A percentile compares a stretch with the other conserved stretches of the same genome.
These are phyloP conservation scores for Secale cereale DNA, from an alignment of 176 grass and related monocot species.

Conservation along the genomic window DNA sequence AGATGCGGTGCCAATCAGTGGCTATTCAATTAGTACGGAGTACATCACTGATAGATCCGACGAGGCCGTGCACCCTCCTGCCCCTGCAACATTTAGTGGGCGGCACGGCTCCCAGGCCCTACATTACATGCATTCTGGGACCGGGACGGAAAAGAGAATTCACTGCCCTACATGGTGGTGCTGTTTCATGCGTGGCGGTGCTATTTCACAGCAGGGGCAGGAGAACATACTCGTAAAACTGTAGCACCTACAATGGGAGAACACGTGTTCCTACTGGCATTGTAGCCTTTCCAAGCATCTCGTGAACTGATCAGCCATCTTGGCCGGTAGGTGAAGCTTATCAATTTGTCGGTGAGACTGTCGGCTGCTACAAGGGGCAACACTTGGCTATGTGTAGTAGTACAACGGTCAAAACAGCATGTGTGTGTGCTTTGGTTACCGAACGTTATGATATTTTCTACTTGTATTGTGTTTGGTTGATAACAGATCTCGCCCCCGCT, in stretches of 20 bases:
- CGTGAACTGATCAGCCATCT: not conserved
- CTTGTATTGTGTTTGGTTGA: no score
- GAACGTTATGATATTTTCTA: no score
- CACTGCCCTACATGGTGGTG: not conserved
- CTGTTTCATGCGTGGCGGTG: not conserved
- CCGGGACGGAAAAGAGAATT: not conserved
- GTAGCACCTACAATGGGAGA: not conserved
- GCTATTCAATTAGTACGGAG: not conserved
- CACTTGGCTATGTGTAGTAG: not conserved
- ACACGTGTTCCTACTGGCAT: not conserved
- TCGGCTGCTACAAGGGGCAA: not conserved
- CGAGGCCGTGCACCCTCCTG: not conserved
- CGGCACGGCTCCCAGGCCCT: not conserved
- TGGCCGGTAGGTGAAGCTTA: not conserved
- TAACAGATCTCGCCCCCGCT: no score
- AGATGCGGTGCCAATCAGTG: not conserved
- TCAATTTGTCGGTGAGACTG: constrained; percentile 15
- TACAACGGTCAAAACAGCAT: not conserved
- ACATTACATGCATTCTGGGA: not conserved
- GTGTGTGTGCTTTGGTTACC: not conserved
- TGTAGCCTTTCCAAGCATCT: not conserved
- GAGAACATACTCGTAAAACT: not conserved
- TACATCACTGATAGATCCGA: constrained; percentile 10
- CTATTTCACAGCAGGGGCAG: not conserved
- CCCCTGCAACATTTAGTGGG: not conserved